A percentile compares a stretch with the other conserved stretches of the same genome.
Evolutionary conservation across 2,329 filamentous ascomycete species (phyloP).

Genomic region (Paecilomyces sp.): DNA sequence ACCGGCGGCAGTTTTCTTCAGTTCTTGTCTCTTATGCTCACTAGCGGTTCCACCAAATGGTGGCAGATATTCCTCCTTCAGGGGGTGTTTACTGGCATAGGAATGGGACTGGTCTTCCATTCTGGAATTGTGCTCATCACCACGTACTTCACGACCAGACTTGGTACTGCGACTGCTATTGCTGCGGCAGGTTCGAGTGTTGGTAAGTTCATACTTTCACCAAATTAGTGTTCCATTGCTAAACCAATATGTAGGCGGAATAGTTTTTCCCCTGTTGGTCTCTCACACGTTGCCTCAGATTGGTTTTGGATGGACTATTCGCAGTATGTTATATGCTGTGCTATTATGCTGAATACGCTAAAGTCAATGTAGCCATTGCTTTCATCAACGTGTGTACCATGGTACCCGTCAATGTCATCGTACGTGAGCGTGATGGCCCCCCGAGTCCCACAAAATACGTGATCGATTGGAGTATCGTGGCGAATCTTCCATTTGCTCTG

Average conservation of each 20-base stretch:
- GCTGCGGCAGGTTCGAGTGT: slow-evolving; percentile 25
- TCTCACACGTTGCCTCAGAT: neutral
- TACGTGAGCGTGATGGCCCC: neutral
- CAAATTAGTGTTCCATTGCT: neutral
- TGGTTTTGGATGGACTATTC: neutral
- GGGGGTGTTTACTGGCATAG: slow-evolving; percentile 24
- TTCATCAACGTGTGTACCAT: neutral
- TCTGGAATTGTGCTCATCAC: slow-evolving; percentile 21
- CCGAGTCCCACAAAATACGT: neutral
- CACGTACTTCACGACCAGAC: slow-evolving; percentile 26
- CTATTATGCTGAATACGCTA: neutral
- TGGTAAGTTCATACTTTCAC: slow-evolving; percentile 8
- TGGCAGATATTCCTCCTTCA: slow-evolving; percentile 32
- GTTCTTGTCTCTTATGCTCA: slow-evolving; percentile 35
- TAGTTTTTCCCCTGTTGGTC: neutral
- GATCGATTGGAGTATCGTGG: neutral
- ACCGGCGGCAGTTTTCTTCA: slow-evolving; percentile 17
- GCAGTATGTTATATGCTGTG: neutral
- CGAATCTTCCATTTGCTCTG: neutral
- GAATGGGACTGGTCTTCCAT: slow-evolving; percentile 24
- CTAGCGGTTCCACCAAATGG: slow-evolving; percentile 32
- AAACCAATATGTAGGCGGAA: neutral
- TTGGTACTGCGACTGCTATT: slow-evolving; percentile 25
- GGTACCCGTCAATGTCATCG: neutral
- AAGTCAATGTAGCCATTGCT: neutral